Conservation (phyloP, 2,329 filamentous ascomycete genomes). For the Hymenoscyphus fraxineus region DNA sequence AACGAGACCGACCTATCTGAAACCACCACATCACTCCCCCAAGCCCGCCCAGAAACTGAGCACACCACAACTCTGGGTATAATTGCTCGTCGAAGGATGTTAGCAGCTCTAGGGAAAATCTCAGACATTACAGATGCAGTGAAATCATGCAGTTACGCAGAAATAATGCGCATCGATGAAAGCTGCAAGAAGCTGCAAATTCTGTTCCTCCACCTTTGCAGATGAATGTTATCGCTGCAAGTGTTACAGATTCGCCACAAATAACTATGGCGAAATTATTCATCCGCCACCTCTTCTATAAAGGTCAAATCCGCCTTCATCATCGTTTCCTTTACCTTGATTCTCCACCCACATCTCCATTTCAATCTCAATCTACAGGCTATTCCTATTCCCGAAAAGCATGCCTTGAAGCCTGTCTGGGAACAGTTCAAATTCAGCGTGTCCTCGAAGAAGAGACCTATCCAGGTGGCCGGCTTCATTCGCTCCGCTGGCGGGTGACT, state of each 20-base stretch:
- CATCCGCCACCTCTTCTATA: neutral
- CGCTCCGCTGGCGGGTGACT: neutral
- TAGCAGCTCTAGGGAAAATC: neutral
- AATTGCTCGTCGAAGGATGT: neutral
- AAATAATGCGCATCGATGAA: too few species aligned
- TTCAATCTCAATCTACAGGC: neutral
- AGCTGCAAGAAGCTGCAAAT: too few species aligned
- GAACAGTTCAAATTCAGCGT: neutral
- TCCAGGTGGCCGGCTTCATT: neutral
- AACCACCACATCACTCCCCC: constrained; percentile 50
- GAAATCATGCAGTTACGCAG: too few species aligned
- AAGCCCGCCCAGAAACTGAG: constrained; percentile 50
- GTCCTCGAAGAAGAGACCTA: neutral
- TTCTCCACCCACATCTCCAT: neutral
- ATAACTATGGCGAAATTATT: too few species aligned
- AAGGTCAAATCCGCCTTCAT: neutral
- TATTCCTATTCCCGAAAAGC: neutral
- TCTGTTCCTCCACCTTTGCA: too few species aligned
- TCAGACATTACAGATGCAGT: neutral
- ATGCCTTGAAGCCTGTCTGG: neutral
- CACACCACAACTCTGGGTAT: constrained; percentile 53
- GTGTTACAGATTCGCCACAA: too few species aligned
- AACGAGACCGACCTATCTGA: constrained; percentile 61
- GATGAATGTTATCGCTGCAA: too few species aligned
- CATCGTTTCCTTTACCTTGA: neutral